phyloP scores from a whole-genome alignment of 345 rosid species.

The Populus davidiana region DNA sequence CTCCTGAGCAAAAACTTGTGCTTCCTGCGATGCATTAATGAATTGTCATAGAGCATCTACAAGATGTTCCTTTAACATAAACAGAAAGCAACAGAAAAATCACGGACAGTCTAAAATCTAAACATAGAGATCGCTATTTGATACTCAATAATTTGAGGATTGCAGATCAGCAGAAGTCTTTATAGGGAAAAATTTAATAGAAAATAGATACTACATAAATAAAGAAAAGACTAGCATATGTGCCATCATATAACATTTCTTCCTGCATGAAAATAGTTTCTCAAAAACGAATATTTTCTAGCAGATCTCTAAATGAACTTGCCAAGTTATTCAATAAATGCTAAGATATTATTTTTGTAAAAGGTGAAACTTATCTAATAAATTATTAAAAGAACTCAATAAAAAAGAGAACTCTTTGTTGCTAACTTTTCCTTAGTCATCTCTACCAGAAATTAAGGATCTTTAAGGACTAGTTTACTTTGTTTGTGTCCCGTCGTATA shows the following conservation, averaged over 20 bases:
- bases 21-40: conserved; percentile 57
- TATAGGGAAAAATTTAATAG: not conserved
- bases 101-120: not conserved
- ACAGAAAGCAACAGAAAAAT: not conserved
- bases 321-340: not conserved
- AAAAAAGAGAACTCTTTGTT: not conserved
- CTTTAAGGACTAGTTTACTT: not conserved
- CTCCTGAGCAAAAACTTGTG: conserved; percentile 63
- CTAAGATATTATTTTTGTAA: not conserved
- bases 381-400: not conserved
- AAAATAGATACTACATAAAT: too few species aligned
- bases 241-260: not conserved
- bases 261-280: not conserved
- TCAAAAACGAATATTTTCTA: not conserved
- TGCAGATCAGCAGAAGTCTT: not conserved
- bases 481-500: not conserved
- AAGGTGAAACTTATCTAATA: not conserved
- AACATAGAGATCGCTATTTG: not conserved
- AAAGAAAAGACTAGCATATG: not conserved
- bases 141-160: not conserved
- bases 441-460: not conserved
- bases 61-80: not conserved
- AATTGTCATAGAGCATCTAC: not conserved
- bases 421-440: not conserved
- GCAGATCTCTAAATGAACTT: not conserved